Evolutionary conservation across 345 rosid genomes (phyloP).

Genomic region (Populus ilicifolia): DNA sequence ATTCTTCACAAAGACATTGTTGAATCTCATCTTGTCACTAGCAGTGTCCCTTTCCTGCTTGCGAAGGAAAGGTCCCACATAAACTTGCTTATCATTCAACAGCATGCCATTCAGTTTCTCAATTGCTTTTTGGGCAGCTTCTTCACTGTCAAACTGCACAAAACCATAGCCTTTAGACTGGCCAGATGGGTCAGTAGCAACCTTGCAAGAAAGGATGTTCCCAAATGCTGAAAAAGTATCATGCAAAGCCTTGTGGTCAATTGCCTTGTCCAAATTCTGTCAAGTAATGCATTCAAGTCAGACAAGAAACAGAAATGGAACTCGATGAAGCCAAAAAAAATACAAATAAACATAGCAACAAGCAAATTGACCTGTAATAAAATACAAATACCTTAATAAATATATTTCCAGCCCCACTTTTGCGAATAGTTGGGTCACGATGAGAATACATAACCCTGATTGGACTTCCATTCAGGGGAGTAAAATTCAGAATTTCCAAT

Average conservation of each 20-base stretch:
- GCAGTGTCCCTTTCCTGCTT: constrained; percentile 81
- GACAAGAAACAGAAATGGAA: neutral
- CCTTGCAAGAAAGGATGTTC: constrained; percentile 83
- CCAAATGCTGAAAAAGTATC: constrained; percentile 85
- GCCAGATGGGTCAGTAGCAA: constrained; percentile 77
- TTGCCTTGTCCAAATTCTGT: constrained; percentile 83
- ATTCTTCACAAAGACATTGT: constrained; percentile 87
- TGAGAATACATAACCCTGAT: constrained; percentile 85
- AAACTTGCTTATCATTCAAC: constrained; percentile 91
- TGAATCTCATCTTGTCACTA: constrained; percentile 50
- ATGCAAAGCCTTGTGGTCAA: constrained; percentile 85
- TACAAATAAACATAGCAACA: neutral
- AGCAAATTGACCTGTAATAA: neutral
- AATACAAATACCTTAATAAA: constrained; percentile 63
- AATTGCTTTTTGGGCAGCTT: constrained; percentile 74
- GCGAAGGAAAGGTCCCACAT: constrained; percentile 88
- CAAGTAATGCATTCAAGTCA: neutral
- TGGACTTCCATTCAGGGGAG: constrained; percentile 69
- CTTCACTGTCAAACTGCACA: constrained; percentile 81
- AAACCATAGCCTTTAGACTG: constrained; percentile 95
- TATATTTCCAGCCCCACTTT: constrained; percentile 94
- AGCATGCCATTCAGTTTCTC: constrained; percentile 85
- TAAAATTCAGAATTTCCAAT: constrained; percentile 67
- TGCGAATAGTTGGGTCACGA: constrained; percentile 68
- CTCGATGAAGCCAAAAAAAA: neutral